Percentiles rank a stretch among this genome's conserved stretches.
Evolutionary conservation across 2,329 filamentous ascomycete species (phyloP).

Genomic region (Xylariaceae sp.): DNA sequence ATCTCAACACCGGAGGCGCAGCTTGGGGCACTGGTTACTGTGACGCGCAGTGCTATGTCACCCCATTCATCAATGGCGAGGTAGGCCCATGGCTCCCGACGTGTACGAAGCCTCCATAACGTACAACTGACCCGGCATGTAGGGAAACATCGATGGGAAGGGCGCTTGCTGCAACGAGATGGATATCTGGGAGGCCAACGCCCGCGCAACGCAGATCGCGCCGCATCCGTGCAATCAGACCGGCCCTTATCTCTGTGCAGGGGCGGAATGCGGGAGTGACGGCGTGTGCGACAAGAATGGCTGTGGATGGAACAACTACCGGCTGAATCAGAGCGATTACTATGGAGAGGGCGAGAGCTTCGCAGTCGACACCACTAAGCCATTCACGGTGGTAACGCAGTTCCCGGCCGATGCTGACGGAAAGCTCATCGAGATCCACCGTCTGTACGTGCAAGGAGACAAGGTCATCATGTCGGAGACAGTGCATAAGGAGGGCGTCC

Average conservation of each 20-base stretch:
- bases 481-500: slow-evolving; percentile 27
- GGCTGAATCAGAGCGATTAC: slow-evolving; percentile 25
- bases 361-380: slow-evolving; percentile 30
- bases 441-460: slow-evolving; percentile 32
- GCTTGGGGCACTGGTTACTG: slow-evolving; percentile 35
- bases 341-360: slow-evolving; percentile 27
- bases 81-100: slow-evolving; percentile 16
- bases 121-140: slow-evolving; percentile 7
- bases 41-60: slow-evolving; percentile 33
- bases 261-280: slow-evolving; percentile 23
- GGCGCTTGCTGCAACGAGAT: slow-evolving; percentile 35
- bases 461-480: slow-evolving; percentile 29
- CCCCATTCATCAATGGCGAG: slow-evolving; percentile 33
- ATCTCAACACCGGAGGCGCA: slow-evolving; percentile 33
- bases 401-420: slow-evolving; percentile 30
- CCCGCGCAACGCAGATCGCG: slow-evolving; percentile 30
- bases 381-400: slow-evolving; percentile 33
- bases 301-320: slow-evolving; percentile 33
- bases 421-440: slow-evolving; percentile 28
- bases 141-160: slow-evolving; percentile 30
- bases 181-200: slow-evolving; percentile 36
- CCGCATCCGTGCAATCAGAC: slow-evolving; percentile 33
- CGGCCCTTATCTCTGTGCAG: slow-evolving; percentile 23
- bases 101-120: not conserved
- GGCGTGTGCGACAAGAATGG: slow-evolving; percentile 33